Evolutionary conservation across 2,329 filamentous ascomycete species (phyloP), one percentile per base, ranked within the genome.

Genomic region (Diplodia mutila): DNA sequence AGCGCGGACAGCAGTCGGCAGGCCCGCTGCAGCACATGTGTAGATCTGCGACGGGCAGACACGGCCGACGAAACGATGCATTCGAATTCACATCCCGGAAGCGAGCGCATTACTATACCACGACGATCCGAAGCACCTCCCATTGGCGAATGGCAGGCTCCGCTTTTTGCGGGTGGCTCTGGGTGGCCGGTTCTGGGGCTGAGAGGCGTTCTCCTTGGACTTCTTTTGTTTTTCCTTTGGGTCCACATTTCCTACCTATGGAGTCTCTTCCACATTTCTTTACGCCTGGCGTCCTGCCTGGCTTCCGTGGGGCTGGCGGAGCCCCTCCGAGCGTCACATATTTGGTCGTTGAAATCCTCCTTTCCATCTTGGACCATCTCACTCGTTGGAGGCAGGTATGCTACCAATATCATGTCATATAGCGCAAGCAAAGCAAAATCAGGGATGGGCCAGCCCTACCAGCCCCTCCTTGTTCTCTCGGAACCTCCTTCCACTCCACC

Each of bases 61-160:
- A 61, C 57, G 57, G 57, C 57, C 57, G 57, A 61, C 39, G 57
- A 61, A 11, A 61, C 57, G 57, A 61, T 48, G 57, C 57, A 61
- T 59, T 59, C 54, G 54, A 59, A 59, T 59, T 25, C 42, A 34
- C 34, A 59, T 27, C 29, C 57, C 18, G 57, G 39, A 29, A 61
- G 39, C 57, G 37, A 61, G 57, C 57, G 57, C 29, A 25, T 55
- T 54, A 61, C 39, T 61, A 61, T 61, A 61, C 57, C 57, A 61
- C 27, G 57, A 61, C 57, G 57, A 61, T 61, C 29, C 25, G 12
- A 48, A 27, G 27, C 9, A 18, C 25, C 57, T 48, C 23, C 29
- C 57, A 49, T 32, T 27, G 57, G 57, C 57, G 57, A 61, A 61
- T 14, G 46, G 39, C 57, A 42, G 39, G 57, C 25, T 32, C 39